Evolutionary conservation across 2,329 filamentous ascomycete genomes (phyloP).

Genomic region (Cadophora luteo-olivacea): DNA sequence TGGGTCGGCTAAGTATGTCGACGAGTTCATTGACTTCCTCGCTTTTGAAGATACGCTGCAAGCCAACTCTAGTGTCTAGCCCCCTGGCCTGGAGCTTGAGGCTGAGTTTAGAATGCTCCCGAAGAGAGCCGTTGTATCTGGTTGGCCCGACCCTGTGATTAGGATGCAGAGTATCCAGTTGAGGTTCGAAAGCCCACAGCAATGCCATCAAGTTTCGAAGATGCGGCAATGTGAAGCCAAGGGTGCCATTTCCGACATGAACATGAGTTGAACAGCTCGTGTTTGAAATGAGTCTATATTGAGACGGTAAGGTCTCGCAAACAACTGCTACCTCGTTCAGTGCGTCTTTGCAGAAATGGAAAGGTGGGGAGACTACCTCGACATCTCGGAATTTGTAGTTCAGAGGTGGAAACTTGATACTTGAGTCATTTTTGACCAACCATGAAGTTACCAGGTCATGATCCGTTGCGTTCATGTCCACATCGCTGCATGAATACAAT

Average conservation of each 20-base stretch:
- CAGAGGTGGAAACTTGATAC: conserved; percentile 4
- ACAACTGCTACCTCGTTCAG: conserved; percentile 24
- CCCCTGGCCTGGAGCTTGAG: background rate
- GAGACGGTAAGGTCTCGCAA: conserved; percentile 24
- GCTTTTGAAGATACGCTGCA: background rate
- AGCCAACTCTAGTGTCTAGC: background rate
- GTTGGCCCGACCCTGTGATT: background rate
- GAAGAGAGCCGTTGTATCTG: background rate
- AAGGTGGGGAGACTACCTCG: conserved; percentile 34
- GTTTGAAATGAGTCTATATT: conserved; percentile 38
- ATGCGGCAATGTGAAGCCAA: conserved; percentile 35
- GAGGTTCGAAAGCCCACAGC: conserved; percentile 41
- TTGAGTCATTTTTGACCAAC: background rate
- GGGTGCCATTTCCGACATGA: conserved; percentile 42
- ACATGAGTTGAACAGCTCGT: conserved; percentile 42
- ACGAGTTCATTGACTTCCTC: background rate
- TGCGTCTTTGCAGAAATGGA: conserved; percentile 21
- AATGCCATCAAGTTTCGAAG: conserved; percentile 43
- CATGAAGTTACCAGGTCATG: background rate
- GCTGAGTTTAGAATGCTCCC: conserved; percentile 22
- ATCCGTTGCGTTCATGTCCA: background rate
- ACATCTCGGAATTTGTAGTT: conserved; percentile 20
- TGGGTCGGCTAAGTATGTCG: background rate
- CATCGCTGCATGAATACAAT: background rate
- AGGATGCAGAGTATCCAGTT: conserved; percentile 41